These are phyloP conservation scores for Rhytidiadelphus loreus DNA, from an alignment of 225 moss, liverwort and hornwort species.

Conservation along the genomic window DNA sequence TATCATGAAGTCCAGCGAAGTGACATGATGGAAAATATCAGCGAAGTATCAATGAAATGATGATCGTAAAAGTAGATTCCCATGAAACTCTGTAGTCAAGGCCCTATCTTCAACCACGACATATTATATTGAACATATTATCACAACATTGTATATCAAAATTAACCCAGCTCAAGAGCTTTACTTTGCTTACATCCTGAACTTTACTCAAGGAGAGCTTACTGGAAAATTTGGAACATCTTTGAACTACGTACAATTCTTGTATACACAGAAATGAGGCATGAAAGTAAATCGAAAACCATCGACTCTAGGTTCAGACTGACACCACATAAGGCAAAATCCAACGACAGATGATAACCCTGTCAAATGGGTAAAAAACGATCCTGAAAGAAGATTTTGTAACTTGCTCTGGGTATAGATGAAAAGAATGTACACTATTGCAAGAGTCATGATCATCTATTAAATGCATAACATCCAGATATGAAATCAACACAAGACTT, in stretches of 20 bases:
- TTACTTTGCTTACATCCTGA: neutral
- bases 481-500: neutral
- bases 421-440: neutral
- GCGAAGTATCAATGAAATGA: neutral
- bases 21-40: neutral
- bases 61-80: neutral
- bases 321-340: neutral
- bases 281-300: neutral
- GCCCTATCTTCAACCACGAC: neutral
- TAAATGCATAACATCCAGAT: neutral
- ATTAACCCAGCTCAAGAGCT: neutral
- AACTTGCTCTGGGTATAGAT: neutral
- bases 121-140: neutral
- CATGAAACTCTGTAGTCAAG: neutral
- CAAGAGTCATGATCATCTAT: neutral
- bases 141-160: neutral
- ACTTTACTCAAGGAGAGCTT: neutral
- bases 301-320: neutral
- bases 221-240: neutral
- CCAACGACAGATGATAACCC: neutral
- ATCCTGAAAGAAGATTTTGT: neutral
- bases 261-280: neutral
- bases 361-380: neutral
- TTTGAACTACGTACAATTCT: neutral
- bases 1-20: neutral